Evolutionary conservation across 2,329 filamentous ascomycete genomes (phyloP).

Genomic region (Cladosporium sp.): DNA sequence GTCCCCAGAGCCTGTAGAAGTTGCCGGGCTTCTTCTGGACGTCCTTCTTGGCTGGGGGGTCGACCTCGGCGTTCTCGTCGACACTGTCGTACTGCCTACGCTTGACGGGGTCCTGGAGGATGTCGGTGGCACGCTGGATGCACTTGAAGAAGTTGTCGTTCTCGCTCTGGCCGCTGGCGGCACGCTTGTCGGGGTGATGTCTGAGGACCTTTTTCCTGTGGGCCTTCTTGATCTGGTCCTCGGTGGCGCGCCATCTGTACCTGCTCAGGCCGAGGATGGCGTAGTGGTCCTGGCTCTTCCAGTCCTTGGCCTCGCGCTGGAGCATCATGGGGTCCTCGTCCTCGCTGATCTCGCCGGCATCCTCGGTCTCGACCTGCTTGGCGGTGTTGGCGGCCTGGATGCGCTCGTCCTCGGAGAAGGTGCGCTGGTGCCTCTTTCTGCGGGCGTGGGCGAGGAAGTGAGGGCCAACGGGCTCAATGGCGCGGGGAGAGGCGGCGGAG

Average conservation of each 20-base stretch:
- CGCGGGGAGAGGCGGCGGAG: constrained; percentile 74
- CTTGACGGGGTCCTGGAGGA: constrained; percentile 86
- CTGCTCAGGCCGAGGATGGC: constrained; percentile 89
- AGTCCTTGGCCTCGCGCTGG: constrained; percentile 93
- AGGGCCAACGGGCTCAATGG: constrained; percentile 92
- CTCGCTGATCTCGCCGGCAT: constrained; percentile 89
- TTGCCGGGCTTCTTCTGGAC: constrained; percentile 66
- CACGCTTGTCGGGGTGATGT: constrained; percentile 99
- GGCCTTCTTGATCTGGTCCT: constrained; percentile 98
- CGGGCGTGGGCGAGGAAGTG: constrained; percentile 97
- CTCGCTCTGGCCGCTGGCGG: constrained; percentile 78
- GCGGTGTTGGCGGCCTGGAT: constrained; percentile 93
- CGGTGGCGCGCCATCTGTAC: constrained; percentile 87
- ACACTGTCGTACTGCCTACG: constrained; percentile 96
- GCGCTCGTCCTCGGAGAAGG: constrained; percentile 96
- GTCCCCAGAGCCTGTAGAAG: constrained; percentile 93
- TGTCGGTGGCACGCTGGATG: constrained; percentile 95
- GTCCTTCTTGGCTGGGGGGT: constrained; percentile 90
- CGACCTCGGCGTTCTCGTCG: constrained; percentile 87
- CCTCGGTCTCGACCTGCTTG: constrained; percentile 94
- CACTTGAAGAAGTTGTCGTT: constrained; percentile 99
- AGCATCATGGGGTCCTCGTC: constrained; percentile 90
- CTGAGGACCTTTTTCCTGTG: constrained; percentile 99
- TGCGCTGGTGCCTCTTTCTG: constrained; percentile 83
- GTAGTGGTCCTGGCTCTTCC: constrained; percentile 99